Percentiles rank a stretch among this genome's conserved stretches.
These are phyloP conservation scores for Aristolochia fimbriata DNA, from an alignment of 164 flowering plant genomes.

Conservation along the genomic window DNA sequence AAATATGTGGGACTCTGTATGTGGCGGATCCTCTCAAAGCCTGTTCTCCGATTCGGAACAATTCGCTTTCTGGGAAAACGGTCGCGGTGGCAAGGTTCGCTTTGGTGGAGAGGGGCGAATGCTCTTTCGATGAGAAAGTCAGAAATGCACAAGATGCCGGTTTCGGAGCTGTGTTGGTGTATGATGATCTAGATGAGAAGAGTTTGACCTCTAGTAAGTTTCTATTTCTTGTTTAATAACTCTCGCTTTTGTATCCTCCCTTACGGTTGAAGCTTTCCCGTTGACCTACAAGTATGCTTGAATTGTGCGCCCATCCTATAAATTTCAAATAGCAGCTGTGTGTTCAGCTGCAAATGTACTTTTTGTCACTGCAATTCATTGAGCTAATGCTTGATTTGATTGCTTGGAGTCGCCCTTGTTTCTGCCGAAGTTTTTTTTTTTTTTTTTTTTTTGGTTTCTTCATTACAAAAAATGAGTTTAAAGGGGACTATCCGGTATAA, in stretches of 20 bases:
- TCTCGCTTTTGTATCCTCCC: neutral
- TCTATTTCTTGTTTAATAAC: neutral
- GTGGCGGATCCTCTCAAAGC: conserved; percentile 48
- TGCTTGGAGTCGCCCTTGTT: no score
- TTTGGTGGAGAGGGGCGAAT: conserved; percentile 43
- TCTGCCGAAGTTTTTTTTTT: no score
- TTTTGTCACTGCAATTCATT: neutral
- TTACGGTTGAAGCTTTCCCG: neutral
- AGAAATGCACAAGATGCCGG: conserved; percentile 43
- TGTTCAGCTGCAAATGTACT: neutral
- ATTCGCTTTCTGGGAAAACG: conserved; percentile 1
- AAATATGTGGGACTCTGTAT: conserved; percentile 37
- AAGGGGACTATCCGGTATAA: no score
- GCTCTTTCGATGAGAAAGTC: conserved; percentile 46
- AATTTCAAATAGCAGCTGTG: neutral
- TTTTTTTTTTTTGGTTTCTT: no score
- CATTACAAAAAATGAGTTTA: no score
- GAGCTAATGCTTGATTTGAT: neutral
- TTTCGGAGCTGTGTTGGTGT: conserved; percentile 41
- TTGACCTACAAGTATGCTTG: neutral
- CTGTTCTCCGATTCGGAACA: conserved; percentile 27
- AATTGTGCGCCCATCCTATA: neutral
- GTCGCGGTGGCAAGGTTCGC: conserved; percentile 16
- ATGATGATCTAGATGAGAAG: conserved; percentile 23
- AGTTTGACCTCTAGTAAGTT: conserved; percentile 44